Conservation (phyloP, 495 filamentous ascomycete genomes). For the Neurospora intermedia region DNA sequence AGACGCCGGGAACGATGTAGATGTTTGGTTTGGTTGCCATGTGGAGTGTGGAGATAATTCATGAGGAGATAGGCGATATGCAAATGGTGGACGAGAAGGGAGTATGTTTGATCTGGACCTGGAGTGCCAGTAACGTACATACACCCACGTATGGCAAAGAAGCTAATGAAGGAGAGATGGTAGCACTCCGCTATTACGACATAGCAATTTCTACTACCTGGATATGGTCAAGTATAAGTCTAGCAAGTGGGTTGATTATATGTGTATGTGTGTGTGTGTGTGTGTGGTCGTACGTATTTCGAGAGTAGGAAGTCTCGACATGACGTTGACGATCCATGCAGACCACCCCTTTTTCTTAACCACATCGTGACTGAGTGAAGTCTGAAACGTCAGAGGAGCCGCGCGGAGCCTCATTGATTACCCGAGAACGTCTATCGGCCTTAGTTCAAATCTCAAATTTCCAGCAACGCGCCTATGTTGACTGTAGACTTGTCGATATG, state of each 20-base stretch:
- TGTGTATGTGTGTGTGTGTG: background rate
- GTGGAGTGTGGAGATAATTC: background rate
- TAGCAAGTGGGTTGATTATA: background rate
- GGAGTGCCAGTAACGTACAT: background rate
- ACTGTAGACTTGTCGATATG: background rate
- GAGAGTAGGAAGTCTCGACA: background rate
- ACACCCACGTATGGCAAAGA: background rate
- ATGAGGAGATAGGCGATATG: too few relatives aligned
- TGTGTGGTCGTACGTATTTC: background rate
- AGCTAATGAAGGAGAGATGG: background rate
- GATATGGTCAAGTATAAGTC: background rate
- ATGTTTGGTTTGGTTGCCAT: background rate
- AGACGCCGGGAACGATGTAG: background rate
- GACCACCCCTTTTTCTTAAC: background rate
- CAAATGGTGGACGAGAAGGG: background rate
- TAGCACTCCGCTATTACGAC: background rate
- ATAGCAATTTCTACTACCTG: background rate
- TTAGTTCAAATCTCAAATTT: background rate
- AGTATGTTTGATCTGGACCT: background rate
- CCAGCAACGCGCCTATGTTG: background rate
- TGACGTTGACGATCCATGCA: background rate
- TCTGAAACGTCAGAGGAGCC: background rate
- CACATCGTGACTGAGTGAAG: background rate
- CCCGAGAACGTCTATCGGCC: background rate
- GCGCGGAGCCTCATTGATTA: background rate